Conservation (phyloP, 306 rosid species). For the Dalbergia oliveri region DNA sequence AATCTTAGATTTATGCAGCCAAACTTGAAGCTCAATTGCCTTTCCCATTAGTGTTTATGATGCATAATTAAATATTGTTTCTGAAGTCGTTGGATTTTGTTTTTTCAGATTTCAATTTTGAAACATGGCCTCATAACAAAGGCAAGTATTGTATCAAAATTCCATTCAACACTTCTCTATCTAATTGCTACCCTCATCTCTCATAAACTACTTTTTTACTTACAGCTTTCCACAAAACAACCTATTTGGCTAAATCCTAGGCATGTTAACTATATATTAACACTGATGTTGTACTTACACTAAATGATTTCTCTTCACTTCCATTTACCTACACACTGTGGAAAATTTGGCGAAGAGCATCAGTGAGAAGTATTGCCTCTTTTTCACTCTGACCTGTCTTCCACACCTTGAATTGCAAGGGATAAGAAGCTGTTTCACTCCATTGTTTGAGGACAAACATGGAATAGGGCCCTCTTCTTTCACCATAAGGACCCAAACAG, state of each 20-base stretch:
- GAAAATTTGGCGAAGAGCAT: constrained; percentile 53
- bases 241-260: not conserved
- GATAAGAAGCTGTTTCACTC: constrained; percentile 42
- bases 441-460: constrained; percentile 62
- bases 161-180: not conserved
- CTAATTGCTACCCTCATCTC: not conserved
- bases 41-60: not conserved
- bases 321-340: constrained; percentile 9
- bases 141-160: not conserved
- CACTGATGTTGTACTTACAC: not conserved
- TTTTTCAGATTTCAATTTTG: not conserved
- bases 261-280: constrained; percentile 12
- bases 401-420: constrained; percentile 67
- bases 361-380: constrained; percentile 61
- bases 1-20: not conserved
- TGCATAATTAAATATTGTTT: not conserved
- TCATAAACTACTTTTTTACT: constrained; percentile 18
- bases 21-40: not conserved
- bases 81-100: not conserved
- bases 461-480: constrained; percentile 61
- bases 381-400: constrained; percentile 65
- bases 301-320: constrained; percentile 9
- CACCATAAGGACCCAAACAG: constrained; percentile 60
- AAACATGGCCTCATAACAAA: not conserved
- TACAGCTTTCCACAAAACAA: constrained; percentile 21